These are phyloP conservation scores for Penicillium sp. DNA, from an alignment of 2,329 filamentous ascomycete species.

Conservation along the genomic window DNA sequence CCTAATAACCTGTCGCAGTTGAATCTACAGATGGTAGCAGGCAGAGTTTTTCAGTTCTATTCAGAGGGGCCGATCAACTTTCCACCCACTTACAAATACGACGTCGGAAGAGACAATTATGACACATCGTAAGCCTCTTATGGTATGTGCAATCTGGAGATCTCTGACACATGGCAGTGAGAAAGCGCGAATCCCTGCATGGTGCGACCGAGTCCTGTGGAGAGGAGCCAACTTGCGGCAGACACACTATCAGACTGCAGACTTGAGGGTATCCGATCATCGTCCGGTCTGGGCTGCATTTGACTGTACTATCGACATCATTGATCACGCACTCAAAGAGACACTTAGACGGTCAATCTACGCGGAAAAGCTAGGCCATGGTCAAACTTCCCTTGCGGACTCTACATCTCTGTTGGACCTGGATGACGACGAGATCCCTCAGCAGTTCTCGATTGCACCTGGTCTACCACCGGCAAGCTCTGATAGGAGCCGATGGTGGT, in stretches of 20 bases:
- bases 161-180: slow-evolving; percentile 57
- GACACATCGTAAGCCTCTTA: slow-evolving; percentile 71
- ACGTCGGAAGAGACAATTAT: slow-evolving; percentile 81
- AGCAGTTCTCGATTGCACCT: slow-evolving; percentile 77
- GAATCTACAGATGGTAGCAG: slow-evolving; percentile 94
- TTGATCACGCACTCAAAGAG: slow-evolving; percentile 72
- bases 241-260: slow-evolving; percentile 74
- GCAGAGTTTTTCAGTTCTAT: slow-evolving; percentile 84
- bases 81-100: slow-evolving; percentile 91
- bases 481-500: slow-evolving; percentile 62
- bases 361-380: slow-evolving; percentile 59
- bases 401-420: slow-evolving; percentile 23
- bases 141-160: background rate
- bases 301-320: slow-evolving; percentile 72
- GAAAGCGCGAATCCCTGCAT: slow-evolving; percentile 90
- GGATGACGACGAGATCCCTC: slow-evolving; percentile 71
- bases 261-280: slow-evolving; percentile 88
- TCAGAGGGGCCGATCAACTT: slow-evolving; percentile 86
- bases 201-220: slow-evolving; percentile 90
- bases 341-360: slow-evolving; percentile 72
- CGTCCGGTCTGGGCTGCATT: slow-evolving; percentile 92
- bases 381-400: slow-evolving; percentile 47
- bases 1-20: slow-evolving; percentile 55
- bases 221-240: slow-evolving; percentile 82
- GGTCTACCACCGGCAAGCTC: slow-evolving; percentile 64